Base-by-base conservation (phyloP, 257 asterid genomes). In the Voacanga thouarsii region DNA sequence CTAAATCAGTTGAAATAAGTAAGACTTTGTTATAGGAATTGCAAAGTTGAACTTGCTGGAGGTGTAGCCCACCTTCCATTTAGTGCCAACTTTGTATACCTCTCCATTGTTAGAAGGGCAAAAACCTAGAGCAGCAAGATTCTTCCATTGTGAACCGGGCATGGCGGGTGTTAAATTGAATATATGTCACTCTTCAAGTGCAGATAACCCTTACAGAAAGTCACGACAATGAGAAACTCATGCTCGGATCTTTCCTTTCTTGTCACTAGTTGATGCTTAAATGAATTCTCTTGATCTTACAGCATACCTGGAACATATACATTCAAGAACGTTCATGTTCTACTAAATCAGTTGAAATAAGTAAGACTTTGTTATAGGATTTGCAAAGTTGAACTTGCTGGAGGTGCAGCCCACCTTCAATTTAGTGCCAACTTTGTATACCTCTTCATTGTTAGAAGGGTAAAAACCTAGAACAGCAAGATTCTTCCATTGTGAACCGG, bases 221-320 rank as follows among this genome's bases (percentile, higher is more conserved):
- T 30, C 63, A 51, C n/a, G n/a, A n/a, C n/a, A n/a, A n/a, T n/a
- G n/a, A n/a, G n/a, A n/a, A n/a, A n/a, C n/a, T n/a, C n/a, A n/a
- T n/a, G n/a, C n/a, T n/a, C n/a, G n/a, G n/a, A n/a, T n/a, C n/a
- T n/a, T n/a, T n/a, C n/a, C n/a, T n/a, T n/a, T n/a, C n/a, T n/a
- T n/a, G n/a, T n/a, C n/a, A n/a, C n/a, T n/a, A n/a, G n/a, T n/a
- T n/a, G n/a, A n/a, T n/a, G n/a, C n/a, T n/a, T n/a, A n/a, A n/a
- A n/a, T 24, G 30, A 21, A 19, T 57, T 6, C 64, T 57, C 14
- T 5, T 53, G 1, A n/a, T n/a, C n/a, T 77, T 77, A 78, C 75
- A 24, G 77, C 76, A 59, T 45, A 11, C 68, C 28, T 78, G 81
- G 82, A 60, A 78, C 75, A 66, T 80, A 30, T 44, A 49, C 77